Evolutionary conservation across 1,284 basidiomycete species (phyloP), one percentile per base, ranked within the genome.

Genomic region (Leucoagaricus sp.): DNA sequence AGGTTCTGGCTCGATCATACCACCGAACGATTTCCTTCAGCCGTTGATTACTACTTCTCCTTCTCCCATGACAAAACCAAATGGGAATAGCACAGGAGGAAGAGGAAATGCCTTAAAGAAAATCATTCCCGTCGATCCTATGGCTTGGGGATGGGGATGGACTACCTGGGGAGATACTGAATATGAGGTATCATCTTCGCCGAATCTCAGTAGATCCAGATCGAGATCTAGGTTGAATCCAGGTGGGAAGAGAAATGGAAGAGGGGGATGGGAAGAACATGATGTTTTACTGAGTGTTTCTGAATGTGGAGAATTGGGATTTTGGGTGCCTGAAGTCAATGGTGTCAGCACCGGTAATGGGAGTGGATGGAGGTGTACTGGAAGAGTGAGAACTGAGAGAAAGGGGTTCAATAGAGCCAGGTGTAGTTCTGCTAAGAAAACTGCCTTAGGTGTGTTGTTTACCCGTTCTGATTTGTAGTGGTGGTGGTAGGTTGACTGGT

Each of bases 381-480:
- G 93, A 1, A 76, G 75, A 49, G 91, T 96, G 3, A 80, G 79
- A 56, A 96, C 94, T 4, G 84, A 83, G 0, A 80, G 85, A 58
- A 80, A 67, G 38, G 78, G 79, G 1, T 83, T 94, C 52, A 77
- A 75, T 47, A 84, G 83, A 64, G 93, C 89, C 19, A 77, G 86
- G 23, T 95, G 93, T 68, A 95, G 93, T 68, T 93, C 93, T 13
- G 85, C 89, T 17, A 94, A 94, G 74, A 96, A 95, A 73, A 91
- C 93, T 5, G 93, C 86, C 4, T 73, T 94, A 59, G 84, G 89
- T 86, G 64, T 47, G 80, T 61, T 65, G 60, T 21, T 55, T 52
- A 41, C 36, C 29, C 57, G 44, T 33, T 53, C 31, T 23, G 53
- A 53, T 26, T 54, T 60, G 40, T 29, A 38, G 60, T 34, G 59